Evolutionary conservation across 2,329 filamentous ascomycete genomes (phyloP), one percentile per base, ranked within the genome.

Genomic region (Penicillium sp.): DNA sequence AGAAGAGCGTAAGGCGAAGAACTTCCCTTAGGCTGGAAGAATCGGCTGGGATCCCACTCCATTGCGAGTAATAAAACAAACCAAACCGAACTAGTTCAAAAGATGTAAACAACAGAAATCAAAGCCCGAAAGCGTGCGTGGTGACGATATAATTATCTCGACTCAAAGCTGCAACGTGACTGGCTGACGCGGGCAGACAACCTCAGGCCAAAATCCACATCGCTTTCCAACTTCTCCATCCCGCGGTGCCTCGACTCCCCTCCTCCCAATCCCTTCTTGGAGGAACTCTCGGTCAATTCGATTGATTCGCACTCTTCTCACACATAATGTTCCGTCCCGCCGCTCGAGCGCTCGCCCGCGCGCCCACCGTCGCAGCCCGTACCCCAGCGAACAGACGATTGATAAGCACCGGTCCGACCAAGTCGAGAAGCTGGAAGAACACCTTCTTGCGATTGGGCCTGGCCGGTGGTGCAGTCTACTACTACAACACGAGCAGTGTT

Each of bases 401-500:
- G 64, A 70, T 82, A 62, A 83, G 75, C 73, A 80, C 77, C 58
- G 73, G 61, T 52, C 61, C 66, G 46, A 74, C 84, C 64, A 87
- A 82, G 72, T 81, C 81, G 61, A 76, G 88, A 67, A 86, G 83
- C 66, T 95, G 88, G 87, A 95, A 90, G 78, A 85, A 82, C 68
- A 77, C 82, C 45, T 77, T 77, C 4, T 67, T 80, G 61, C 80
- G 91, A 74, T 85, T 88, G 80, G 87, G 82, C 57, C 66, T 93
- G 49, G 90, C 88, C 0, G 77, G 75, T 52, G 88, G 79, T 19
- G 82, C 84, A 40, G 73, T 97, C 43, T 98, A 97, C 74, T 96
- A 87, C 71, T 98, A 97, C 71, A 95, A 89, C 75, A 96, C 89
- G 7, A 91, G 85, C 63, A 80, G 83, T 47, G 76, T 88, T 21